Base-by-base conservation (phyloP, 768 basidiomycete species). In the Podaxis pistillaris region DNA sequence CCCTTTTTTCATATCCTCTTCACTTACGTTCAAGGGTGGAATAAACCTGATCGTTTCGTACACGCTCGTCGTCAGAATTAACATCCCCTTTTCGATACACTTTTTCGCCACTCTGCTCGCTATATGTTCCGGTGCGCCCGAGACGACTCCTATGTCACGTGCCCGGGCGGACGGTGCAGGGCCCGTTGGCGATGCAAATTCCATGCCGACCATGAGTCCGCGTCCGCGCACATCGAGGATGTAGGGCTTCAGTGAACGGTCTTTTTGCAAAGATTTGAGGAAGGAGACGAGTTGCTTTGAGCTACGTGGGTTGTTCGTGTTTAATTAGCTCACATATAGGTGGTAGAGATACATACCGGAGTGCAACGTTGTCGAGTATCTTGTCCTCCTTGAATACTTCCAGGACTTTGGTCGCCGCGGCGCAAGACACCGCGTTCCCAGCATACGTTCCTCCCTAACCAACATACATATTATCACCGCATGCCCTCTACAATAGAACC, bases 11-110 rank as follows among this genome's bases (percentile, higher is more conserved):
- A 97, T 76, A 71, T 98, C 93, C 71, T 81, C 83, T 73, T 85
- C 74, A 24, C 82, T 84, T 65, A 96, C 84, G 71, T 93, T 96
- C 68, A 98, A 74, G 15, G 96, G 86, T 3, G 96, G 96, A 69
- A 98, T 98, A 80, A 98, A 97, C 70, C 95, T 81, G 62, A 97
- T 78, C 13, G 90, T 89, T 72, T 96, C 90, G 72, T 91, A 96
- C 26, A 92, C 81, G 56, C 90, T 93, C 26, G 96, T 97, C 12
- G 96, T 96, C 62, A 98, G 79, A 44, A 96, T 84, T 54, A 97
- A 72, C 79, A 98, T 75, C 22, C 92, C 94, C 71, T 91, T 89
- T 71, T 94, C 91, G 64, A 93, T 79, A 73, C 95, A 97, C 69
- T 83, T 86, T 70, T 86, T 85, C 64, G 90, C 83, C 8, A 97